Evolutionary conservation across 2,329 filamentous ascomycete genomes (phyloP).

Genomic region (Aureobasidium namibiae): DNA sequence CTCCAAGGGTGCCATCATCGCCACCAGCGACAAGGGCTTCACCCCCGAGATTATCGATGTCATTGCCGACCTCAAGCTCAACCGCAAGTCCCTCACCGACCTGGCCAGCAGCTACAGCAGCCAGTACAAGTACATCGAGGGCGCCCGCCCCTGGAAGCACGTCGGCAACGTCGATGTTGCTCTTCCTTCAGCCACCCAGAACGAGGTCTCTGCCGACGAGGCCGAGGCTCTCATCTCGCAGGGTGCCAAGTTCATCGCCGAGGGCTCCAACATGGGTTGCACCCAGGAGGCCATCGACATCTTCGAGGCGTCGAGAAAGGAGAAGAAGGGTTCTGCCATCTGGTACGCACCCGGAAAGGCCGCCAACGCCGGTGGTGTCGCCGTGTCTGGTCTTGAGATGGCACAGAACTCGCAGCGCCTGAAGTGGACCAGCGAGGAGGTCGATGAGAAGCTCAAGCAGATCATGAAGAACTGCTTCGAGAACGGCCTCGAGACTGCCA

Average conservation of each 20-base stretch:
- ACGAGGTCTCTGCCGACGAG: constrained; percentile 91
- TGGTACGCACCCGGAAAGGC: constrained; percentile 98
- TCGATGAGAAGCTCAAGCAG: constrained; percentile 78
- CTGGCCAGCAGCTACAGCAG: constrained; percentile 53
- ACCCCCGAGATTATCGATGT: constrained; percentile 67
- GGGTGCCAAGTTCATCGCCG: constrained; percentile 79
- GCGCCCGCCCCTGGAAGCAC: constrained; percentile 84
- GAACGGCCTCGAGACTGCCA: constrained; percentile 79
- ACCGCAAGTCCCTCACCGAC: constrained; percentile 72
- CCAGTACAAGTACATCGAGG: constrained; percentile 78
- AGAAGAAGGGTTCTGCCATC: constrained; percentile 62
- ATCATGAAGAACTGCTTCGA: constrained; percentile 96
- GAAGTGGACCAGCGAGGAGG: constrained; percentile 79
- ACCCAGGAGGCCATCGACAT: constrained; percentile 90
- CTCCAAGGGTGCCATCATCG: constrained; percentile 76
- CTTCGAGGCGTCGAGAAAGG: constrained; percentile 70
- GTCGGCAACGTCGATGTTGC: constrained; percentile 84
- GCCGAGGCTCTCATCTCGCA: constrained; percentile 69
- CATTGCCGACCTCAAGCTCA: constrained; percentile 80
- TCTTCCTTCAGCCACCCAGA: constrained; percentile 90
- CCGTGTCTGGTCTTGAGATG: constrained; percentile 97
- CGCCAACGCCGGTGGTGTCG: constrained; percentile 94
- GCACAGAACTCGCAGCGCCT: constrained; percentile 90
- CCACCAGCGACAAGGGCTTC: constrained; percentile 62
- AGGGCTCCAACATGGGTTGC: constrained; percentile 99